Conservation (phyloP, 179 eudicot genomes). For the Dionaea muscipula region DNA sequence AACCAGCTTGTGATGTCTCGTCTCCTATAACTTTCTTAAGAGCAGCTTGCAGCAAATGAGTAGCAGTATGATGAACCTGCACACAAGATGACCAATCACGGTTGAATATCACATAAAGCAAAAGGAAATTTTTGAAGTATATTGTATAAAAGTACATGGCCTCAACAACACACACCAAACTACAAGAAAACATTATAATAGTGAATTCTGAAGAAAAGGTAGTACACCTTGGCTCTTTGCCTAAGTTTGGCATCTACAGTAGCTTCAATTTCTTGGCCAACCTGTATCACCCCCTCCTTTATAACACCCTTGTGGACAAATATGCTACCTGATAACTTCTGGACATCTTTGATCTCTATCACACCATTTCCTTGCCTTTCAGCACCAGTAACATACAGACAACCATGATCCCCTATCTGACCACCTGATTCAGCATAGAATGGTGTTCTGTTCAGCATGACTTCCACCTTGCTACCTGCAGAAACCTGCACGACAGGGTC, state of each 20-base stretch:
- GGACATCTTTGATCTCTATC: constrained; percentile 76
- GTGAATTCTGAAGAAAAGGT: too few species aligned
- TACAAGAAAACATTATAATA: too few species aligned
- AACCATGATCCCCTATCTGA: constrained; percentile 86
- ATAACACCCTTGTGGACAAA: constrained; percentile 71
- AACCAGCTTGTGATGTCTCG: constrained; percentile 94
- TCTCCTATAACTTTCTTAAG: constrained; percentile 75
- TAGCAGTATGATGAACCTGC: constrained; percentile 95
- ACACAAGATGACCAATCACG: not conserved
- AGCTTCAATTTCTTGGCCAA: constrained; percentile 84
- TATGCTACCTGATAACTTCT: constrained; percentile 56
- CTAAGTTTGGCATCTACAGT: constrained; percentile 74
- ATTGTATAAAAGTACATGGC: too few species aligned
- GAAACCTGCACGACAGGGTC: constrained; percentile 47
- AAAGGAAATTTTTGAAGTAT: too few species aligned
- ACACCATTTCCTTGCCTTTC: constrained; percentile 39
- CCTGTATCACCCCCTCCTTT: constrained; percentile 52
- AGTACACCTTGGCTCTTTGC: constrained; percentile 88
- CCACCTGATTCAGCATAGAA: constrained; percentile 99
- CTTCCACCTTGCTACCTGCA: constrained; percentile 80
- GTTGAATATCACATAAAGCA: too few species aligned
- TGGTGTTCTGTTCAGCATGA: constrained; percentile 74
- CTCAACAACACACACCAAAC: too few species aligned
- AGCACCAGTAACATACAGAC: constrained; percentile 40
- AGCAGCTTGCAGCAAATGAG: constrained; percentile 94